These are phyloP conservation scores for Aspergillus thermomutatus DNA, from an alignment of 2,329 filamentous ascomycete genomes.

Conservation along the genomic window DNA sequence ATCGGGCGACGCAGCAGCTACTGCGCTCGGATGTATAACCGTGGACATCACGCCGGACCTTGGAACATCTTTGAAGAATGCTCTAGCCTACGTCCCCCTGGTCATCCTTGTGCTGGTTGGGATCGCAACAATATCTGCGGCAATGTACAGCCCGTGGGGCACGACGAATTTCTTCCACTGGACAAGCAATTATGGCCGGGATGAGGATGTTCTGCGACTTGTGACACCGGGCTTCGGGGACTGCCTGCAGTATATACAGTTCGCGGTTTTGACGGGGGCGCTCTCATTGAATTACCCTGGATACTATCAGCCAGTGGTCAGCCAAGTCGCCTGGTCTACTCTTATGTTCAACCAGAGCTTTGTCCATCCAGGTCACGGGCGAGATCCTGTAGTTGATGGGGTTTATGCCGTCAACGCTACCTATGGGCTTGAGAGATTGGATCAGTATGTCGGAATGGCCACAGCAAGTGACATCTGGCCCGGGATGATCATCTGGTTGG, in stretches of 20 bases:
- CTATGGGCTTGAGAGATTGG: slow-evolving; percentile 75
- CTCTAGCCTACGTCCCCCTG: slow-evolving; percentile 73
- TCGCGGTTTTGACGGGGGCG: slow-evolving; percentile 80
- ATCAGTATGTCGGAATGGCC: slow-evolving; percentile 78
- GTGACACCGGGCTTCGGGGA: slow-evolving; percentile 96
- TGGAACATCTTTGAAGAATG: slow-evolving; percentile 62
- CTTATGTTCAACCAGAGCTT: slow-evolving; percentile 94
- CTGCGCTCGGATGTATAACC: slow-evolving; percentile 73
- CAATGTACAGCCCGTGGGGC: slow-evolving; percentile 91
- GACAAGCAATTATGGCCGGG: slow-evolving; percentile 96
- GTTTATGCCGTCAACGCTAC: slow-evolving; percentile 77
- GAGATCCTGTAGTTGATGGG: slow-evolving; percentile 70
- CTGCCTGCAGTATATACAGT: slow-evolving; percentile 95
- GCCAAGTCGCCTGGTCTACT: slow-evolving; percentile 81
- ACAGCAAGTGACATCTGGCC: slow-evolving; percentile 81
- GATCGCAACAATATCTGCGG: slow-evolving; percentile 76
- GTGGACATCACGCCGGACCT: slow-evolving; percentile 81
- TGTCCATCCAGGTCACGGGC: slow-evolving; percentile 64
- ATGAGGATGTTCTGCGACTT: slow-evolving; percentile 83
- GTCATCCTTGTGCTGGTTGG: slow-evolving; percentile 76
- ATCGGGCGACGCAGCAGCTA: slow-evolving; percentile 64
- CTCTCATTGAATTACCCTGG: slow-evolving; percentile 87
- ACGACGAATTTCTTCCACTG: slow-evolving; percentile 86
- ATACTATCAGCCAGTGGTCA: slow-evolving; percentile 88
- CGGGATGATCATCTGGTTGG: slow-evolving; percentile 87